A percentile compares a stretch with the other conserved stretches of the same genome.
phyloP scores from a whole-genome alignment of 169 alveolate genomes.

The Blepharisma undulans region DNA sequence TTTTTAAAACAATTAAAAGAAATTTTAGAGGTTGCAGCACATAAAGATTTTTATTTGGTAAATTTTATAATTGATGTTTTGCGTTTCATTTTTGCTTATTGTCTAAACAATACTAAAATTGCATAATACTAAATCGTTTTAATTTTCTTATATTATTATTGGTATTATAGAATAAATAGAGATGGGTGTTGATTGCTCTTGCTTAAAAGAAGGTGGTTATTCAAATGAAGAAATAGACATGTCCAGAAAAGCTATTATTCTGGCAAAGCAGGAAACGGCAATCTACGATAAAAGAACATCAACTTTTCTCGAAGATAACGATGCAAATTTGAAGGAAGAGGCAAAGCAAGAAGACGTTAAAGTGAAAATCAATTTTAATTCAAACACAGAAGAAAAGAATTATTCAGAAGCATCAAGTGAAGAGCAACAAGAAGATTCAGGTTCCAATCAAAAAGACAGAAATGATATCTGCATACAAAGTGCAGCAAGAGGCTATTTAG shows the following conservation, averaged over 20 bases:
- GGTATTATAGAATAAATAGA: background rate
- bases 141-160: background rate
- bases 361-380: no score
- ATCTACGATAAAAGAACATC: background rate
- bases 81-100: no score
- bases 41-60: no score
- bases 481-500: constrained; percentile 14
- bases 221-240: background rate
- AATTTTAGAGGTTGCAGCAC: no score
- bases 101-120: no score
- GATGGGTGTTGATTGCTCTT: background rate
- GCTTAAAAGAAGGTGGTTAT: background rate
- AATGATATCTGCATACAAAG: background rate
- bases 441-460: background rate
- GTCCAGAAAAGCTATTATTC: background rate
- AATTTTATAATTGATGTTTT: no score
- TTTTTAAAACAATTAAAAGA: no score
- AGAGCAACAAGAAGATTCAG: background rate
- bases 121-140: background rate
- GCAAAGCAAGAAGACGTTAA: background rate
- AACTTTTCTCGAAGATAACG: background rate
- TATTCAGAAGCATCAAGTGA: background rate
- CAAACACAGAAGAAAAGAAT: background rate
- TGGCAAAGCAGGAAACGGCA: background rate
- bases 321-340: background rate